A percentile compares a stretch with the other conserved stretches of the same genome.
Evolutionary conservation across 2,329 filamentous ascomycete genomes (phyloP).

Genomic region (Cercospora beticola): DNA sequence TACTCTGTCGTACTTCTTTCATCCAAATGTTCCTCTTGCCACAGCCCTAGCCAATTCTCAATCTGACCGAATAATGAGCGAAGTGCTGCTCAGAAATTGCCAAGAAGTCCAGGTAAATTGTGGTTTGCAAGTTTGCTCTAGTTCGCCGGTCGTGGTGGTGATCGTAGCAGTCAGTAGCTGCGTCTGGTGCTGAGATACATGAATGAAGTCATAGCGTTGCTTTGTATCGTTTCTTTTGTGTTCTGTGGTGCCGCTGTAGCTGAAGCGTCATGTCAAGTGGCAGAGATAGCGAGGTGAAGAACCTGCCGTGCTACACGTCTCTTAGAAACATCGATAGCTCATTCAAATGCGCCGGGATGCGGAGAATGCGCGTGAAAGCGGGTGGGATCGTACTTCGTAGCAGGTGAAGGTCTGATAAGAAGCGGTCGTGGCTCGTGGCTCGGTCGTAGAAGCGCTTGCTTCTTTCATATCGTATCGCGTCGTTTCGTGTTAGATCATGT

Average conservation of each 20-base stretch:
- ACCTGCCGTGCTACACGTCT: too few relatives aligned
- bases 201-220: background rate
- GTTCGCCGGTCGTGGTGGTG: background rate
- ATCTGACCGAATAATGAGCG: too few relatives aligned
- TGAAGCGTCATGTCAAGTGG: background rate
- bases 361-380: too few relatives aligned
- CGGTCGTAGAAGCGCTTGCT: background rate
- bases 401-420: background rate
- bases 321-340: too few relatives aligned
- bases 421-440: background rate
- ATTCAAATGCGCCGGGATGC: too few relatives aligned
- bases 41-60: too few relatives aligned
- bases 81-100: too few relatives aligned
- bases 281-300: background rate
- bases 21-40: too few relatives aligned
- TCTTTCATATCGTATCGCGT: background rate
- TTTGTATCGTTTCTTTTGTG: background rate
- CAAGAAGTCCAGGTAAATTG: background rate
- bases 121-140: background rate
- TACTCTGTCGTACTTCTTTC: background rate
- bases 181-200: background rate
- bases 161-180: conserved; percentile 1
- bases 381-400: background rate
- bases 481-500: background rate
- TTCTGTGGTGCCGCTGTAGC: background rate